Evolutionary conservation across 148 eudicot species (phyloP).

Genomic region (Silene uniflora): DNA sequence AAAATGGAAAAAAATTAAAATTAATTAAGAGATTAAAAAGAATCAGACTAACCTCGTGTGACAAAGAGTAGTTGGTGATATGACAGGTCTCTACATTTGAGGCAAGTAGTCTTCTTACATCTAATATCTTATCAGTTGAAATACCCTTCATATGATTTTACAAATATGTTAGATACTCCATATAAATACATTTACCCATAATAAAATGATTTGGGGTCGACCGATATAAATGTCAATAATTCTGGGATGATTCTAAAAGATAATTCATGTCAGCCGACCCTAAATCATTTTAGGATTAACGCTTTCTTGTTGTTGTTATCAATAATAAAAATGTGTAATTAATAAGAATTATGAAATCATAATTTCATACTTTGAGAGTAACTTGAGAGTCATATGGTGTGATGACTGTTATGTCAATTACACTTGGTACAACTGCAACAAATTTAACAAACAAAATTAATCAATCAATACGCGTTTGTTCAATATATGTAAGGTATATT

Average conservation of each 20-base stretch:
- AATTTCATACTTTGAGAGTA: slow-evolving; percentile 58
- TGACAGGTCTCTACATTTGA: slow-evolving; percentile 87
- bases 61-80: slow-evolving; percentile 76
- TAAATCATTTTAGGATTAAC: no score
- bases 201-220: no score
- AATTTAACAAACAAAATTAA: not conserved
- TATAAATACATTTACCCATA: no score
- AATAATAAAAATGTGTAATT: not conserved
- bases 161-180: no score
- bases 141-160: slow-evolving; percentile 52
- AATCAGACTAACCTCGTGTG: slow-evolving; percentile 60
- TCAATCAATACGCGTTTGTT: not conserved
- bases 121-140: slow-evolving; percentile 83
- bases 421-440: slow-evolving; percentile 79
- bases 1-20: not conserved
- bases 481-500: not conserved
- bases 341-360: no score
- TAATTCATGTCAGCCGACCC: no score
- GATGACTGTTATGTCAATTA: slow-evolving; percentile 70
- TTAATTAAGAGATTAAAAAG: not conserved
- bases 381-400: slow-evolving; percentile 85
- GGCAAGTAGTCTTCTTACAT: slow-evolving; percentile 78
- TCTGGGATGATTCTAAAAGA: no score
- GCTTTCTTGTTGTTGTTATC: no score
- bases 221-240: no score